phyloP scores from a whole-genome alignment of 164 flowering plant species.

The Aristolochia fimbriata region DNA sequence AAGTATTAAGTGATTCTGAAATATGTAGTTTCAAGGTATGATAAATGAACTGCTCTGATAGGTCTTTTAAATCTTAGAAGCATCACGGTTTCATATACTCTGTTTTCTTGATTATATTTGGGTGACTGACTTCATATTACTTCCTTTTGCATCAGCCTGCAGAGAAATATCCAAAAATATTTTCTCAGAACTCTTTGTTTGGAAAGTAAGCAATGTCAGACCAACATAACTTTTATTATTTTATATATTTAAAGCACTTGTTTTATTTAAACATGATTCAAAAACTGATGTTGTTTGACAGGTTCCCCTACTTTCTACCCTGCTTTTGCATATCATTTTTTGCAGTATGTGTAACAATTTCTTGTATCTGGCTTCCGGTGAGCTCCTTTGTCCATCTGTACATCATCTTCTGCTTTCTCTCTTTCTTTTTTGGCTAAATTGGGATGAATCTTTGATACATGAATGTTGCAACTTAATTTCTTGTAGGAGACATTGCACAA shows the following conservation, averaged over 20 bases:
- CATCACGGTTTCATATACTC: too few relatives aligned
- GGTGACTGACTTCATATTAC: too few relatives aligned
- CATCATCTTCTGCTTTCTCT: too few relatives aligned
- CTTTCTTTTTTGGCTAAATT: neutral
- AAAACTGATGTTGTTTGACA: conserved; percentile 10
- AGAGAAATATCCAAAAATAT: conserved; percentile 43
- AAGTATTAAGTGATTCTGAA: neutral
- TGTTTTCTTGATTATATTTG: too few relatives aligned
- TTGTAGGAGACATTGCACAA: conserved; percentile 57
- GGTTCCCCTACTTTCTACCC: conserved; percentile 66
- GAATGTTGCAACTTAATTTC: neutral
- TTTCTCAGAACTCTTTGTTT: conserved; percentile 38
- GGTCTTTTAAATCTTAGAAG: too few relatives aligned
- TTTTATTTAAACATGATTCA: neutral
- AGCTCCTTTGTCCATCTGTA: conserved; percentile 8
- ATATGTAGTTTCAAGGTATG: too few relatives aligned
- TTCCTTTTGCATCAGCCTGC: conserved; percentile 33
- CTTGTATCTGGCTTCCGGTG: conserved; percentile 46
- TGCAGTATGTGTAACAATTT: conserved; percentile 24
- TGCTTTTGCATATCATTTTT: conserved; percentile 43
- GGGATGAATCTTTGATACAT: neutral
- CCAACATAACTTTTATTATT: neutral
- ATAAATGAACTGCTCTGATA: too few relatives aligned
- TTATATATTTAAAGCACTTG: neutral
- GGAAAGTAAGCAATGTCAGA: conserved; percentile 26